Conservation (phyloP, 441 rosid genomes). For the Brassica balearica region DNA sequence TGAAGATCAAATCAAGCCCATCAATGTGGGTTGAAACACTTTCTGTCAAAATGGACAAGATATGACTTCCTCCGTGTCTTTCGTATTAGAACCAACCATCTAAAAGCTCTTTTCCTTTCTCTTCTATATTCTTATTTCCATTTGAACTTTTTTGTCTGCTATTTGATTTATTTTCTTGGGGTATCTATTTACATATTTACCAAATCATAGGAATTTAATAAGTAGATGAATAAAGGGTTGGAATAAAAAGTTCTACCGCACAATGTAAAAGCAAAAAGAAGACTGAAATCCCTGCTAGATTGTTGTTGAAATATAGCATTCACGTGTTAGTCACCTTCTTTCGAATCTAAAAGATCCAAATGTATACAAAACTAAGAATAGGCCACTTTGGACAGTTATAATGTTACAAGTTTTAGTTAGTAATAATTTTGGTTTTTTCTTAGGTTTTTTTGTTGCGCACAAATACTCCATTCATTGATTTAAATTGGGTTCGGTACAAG, state of each 20-base stretch:
- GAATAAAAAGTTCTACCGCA: constrained; percentile 35
- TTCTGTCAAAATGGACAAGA: constrained; percentile 45
- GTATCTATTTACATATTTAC: constrained; percentile 22
- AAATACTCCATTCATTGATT: no score
- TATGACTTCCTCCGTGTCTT: constrained; percentile 41
- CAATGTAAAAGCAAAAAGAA: constrained; percentile 30
- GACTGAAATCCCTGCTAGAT: constrained; percentile 23
- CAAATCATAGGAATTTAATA: constrained; percentile 24
- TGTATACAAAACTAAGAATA: background rate
- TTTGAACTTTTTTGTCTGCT: constrained; percentile 34
- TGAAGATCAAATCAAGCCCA: constrained; percentile 42
- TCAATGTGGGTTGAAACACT: constrained; percentile 39
- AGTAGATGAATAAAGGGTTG: constrained; percentile 33
- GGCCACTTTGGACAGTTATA: background rate
- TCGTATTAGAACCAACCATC: constrained; percentile 45
- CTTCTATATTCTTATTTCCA: background rate
- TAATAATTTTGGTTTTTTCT: background rate
- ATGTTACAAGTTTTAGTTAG: background rate
- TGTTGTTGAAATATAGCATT: constrained; percentile 12
- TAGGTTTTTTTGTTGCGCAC: no score
- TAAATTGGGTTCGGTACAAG: no score
- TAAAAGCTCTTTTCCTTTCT: constrained; percentile 17
- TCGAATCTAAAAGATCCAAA: background rate
- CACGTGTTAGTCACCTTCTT: constrained; percentile 10
- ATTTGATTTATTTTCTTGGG: constrained; percentile 21